These are phyloP conservation scores for Podospora tetraspora DNA, from an alignment of 495 filamentous ascomycete species.

Conservation along the genomic window DNA sequence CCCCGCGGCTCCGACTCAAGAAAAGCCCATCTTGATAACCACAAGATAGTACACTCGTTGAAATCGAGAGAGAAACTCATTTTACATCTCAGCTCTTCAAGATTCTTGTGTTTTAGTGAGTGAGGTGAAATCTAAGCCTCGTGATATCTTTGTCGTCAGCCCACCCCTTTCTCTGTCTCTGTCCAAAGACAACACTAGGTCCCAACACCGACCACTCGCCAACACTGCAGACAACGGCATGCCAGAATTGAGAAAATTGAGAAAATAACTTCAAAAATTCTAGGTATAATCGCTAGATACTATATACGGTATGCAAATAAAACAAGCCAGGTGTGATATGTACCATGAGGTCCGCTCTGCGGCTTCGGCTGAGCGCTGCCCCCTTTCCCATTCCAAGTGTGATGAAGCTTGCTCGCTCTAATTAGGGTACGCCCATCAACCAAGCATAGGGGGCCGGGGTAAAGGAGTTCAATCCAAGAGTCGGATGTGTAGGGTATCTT, in stretches of 20 bases:
- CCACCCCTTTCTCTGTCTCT: neutral
- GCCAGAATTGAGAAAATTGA: neutral
- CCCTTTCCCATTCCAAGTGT: neutral
- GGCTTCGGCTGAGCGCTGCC: neutral
- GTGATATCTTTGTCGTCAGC: too few relatives aligned
- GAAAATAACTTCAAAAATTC: conserved; percentile 4
- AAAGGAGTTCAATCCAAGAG: neutral
- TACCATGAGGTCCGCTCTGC: conserved; percentile 13
- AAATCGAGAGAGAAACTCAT: neutral
- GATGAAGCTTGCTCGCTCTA: neutral
- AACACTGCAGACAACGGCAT: too few relatives aligned
- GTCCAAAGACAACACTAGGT: too few relatives aligned
- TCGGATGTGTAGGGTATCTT: neutral
- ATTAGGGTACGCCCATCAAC: conserved; percentile 8
- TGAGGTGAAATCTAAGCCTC: too few relatives aligned
- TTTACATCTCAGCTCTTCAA: neutral
- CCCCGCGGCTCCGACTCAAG: too few relatives aligned
- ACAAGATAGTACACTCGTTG: too few relatives aligned
- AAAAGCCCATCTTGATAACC: too few relatives aligned
- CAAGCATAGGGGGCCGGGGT: neutral
- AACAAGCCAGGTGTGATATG: conserved; percentile 14
- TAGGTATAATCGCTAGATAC: conserved; percentile 17
- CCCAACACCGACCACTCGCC: too few relatives aligned
- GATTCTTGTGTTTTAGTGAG: too few relatives aligned
- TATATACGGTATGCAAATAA: conserved; percentile 11